Evolutionary conservation across 2,329 filamentous ascomycete genomes (phyloP).

Genomic region (Venturia oleaginea): DNA sequence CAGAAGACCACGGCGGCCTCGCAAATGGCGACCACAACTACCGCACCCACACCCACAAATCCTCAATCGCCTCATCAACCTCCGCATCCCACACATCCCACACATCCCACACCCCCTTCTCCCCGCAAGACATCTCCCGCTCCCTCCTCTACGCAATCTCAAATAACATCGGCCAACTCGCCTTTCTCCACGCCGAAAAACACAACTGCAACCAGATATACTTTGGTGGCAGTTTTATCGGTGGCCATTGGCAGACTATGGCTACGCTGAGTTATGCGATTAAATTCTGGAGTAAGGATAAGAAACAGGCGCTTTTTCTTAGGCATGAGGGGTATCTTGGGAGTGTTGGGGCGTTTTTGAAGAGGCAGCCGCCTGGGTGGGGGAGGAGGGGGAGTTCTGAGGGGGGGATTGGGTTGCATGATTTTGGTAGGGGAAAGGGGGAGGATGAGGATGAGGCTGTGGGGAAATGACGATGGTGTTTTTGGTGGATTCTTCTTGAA

Average conservation of each 20-base stretch:
- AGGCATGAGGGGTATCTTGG: constrained; percentile 94
- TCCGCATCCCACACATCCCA: constrained; percentile 26
- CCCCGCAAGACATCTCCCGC: constrained; percentile 74
- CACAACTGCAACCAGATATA: constrained; percentile 89
- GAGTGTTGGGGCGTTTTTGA: constrained; percentile 87
- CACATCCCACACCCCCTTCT: constrained; percentile 46
- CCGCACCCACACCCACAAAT: constrained; percentile 16
- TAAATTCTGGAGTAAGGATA: constrained; percentile 91
- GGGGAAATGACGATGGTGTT: background rate
- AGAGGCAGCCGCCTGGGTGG: constrained; percentile 85
- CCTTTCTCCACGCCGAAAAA: constrained; percentile 93
- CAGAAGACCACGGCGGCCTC: constrained; percentile 60
- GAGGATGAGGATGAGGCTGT: background rate
- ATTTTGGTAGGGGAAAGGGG: background rate
- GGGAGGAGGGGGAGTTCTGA: constrained; percentile 73
- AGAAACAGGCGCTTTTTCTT: constrained; percentile 92
- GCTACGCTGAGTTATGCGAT: constrained; percentile 95
- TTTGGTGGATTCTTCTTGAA: too few relatives aligned
- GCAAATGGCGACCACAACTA: constrained; percentile 39
- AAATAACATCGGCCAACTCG: constrained; percentile 97
- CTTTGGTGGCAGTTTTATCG: constrained; percentile 94
- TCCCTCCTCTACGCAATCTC: constrained; percentile 76
- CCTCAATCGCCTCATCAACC: background rate
- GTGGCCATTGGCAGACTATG: constrained; percentile 94
- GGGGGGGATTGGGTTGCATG: constrained; percentile 9